Conservation (phyloP, 2,329 filamentous ascomycete species). For the Ascochyta viciae-villosae region DNA sequence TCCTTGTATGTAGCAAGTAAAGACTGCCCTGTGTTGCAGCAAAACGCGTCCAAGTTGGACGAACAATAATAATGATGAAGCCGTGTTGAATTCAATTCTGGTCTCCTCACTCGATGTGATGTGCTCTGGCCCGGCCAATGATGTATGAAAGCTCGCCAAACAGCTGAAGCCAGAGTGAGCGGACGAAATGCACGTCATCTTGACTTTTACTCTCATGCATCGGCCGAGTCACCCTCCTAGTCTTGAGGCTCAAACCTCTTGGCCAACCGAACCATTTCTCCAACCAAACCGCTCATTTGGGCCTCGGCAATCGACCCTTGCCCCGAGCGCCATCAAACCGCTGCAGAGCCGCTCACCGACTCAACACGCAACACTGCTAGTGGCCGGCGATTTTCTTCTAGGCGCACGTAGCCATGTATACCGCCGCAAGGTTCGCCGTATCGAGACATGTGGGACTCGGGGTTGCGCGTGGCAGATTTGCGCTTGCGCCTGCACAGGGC, state of each 20-base stretch:
- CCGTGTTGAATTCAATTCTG: not conserved
- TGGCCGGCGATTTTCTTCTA: constrained; percentile 21
- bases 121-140: not conserved
- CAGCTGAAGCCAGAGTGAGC: not conserved
- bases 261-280: constrained; percentile 3
- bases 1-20: constrained; percentile 16
- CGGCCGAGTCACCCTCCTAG: constrained; percentile 10
- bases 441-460: constrained; percentile 37
- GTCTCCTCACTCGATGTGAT: not conserved
- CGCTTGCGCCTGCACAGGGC: constrained; percentile 24
- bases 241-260: constrained; percentile 14
- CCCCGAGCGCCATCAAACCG: constrained; percentile 21
- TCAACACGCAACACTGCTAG: constrained; percentile 20
- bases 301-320: constrained; percentile 24
- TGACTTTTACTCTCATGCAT: not conserved
- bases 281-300: constrained; percentile 14
- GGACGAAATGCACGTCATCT: constrained; percentile 1
- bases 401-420: constrained; percentile 26
- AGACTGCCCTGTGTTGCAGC: constrained; percentile 13
- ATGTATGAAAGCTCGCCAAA: not conserved
- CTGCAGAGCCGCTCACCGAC: constrained; percentile 28
- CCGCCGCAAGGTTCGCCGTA: constrained; percentile 34
- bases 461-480: constrained; percentile 13
- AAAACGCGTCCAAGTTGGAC: constrained; percentile 14
- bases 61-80: constrained; percentile 19